Conservation (phyloP, 2,329 filamentous ascomycete genomes). For the Didymella segeticola region DNA sequence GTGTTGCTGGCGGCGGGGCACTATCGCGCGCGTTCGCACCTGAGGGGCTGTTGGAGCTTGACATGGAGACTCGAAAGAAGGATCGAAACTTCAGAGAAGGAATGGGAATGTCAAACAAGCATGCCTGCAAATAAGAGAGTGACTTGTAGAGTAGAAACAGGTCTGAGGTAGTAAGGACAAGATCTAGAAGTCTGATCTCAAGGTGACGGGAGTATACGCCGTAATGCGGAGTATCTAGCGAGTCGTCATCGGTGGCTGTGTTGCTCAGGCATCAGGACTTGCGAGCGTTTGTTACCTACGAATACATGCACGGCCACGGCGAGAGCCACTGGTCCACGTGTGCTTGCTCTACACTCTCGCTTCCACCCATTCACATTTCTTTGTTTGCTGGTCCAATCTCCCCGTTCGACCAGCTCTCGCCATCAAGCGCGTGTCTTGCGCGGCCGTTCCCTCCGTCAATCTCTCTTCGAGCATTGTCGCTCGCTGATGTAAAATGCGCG, state of each 20-base stretch:
- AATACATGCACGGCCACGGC: neutral
- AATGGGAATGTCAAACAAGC: constrained; percentile 13
- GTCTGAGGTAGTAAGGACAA: neutral
- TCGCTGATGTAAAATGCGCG: neutral
- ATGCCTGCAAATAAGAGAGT: neutral
- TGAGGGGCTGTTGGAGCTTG: constrained; percentile 28
- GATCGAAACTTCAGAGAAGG: neutral
- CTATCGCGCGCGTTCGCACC: constrained; percentile 22
- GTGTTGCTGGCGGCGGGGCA: constrained; percentile 26
- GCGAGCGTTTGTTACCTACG: no score
- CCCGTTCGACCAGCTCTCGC: neutral
- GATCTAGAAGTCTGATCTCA: constrained; percentile 9
- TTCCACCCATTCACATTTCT: neutral
- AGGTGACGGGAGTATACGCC: constrained; percentile 5
- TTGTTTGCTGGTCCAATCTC: neutral
- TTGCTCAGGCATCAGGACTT: neutral
- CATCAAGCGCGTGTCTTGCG: neutral
- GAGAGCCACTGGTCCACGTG: neutral
- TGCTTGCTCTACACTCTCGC: neutral
- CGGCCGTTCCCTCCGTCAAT: neutral
- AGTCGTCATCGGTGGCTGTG: constrained; percentile 19
- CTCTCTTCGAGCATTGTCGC: neutral
- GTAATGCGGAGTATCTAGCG: constrained; percentile 10
- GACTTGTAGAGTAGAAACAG: neutral
- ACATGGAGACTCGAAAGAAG: constrained; percentile 21